Conservation (phyloP, 768 basidiomycete species). For the Cystofilobasidium bisporidii region DNA sequence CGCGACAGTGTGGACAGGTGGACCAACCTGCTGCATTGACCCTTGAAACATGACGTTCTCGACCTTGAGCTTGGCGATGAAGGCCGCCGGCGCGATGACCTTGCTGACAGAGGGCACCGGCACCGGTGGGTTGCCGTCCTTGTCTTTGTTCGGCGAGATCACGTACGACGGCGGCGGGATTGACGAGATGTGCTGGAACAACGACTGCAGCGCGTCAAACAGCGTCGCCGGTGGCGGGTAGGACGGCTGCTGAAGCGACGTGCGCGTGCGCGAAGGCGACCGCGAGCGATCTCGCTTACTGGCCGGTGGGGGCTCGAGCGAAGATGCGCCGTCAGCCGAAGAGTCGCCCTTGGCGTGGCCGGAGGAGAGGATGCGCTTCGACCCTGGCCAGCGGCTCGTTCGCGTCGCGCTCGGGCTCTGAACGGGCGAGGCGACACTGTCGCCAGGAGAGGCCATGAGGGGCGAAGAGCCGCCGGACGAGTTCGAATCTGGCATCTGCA, state of each 20-base stretch:
- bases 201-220: conserved; percentile 83
- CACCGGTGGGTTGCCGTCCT: conserved; percentile 19
- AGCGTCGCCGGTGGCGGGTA: conserved; percentile 49
- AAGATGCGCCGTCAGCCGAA: conserved; percentile 24
- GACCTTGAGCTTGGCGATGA: conserved; percentile 87
- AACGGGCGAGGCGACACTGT: background rate
- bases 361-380: conserved; percentile 26
- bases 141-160: conserved; percentile 23
- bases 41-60: conserved; percentile 83
- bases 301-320: conserved; percentile 24
- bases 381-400: conserved; percentile 30
- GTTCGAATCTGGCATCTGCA: background rate
- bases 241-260: conserved; percentile 18
- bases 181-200: conserved; percentile 61
- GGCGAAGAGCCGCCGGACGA: background rate
- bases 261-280: background rate
- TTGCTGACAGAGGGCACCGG: conserved; percentile 12
- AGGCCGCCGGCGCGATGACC: conserved; percentile 75
- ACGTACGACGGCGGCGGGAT: conserved; percentile 32
- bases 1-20: no score
- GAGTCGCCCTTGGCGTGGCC: conserved; percentile 18
- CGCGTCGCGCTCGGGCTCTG: conserved; percentile 2
- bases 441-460: background rate
- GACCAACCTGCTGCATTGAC: conserved; percentile 80
- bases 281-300: conserved; percentile 10